Conservation (phyloP, 768 basidiomycete genomes). For the Phylloporus arenicola region DNA sequence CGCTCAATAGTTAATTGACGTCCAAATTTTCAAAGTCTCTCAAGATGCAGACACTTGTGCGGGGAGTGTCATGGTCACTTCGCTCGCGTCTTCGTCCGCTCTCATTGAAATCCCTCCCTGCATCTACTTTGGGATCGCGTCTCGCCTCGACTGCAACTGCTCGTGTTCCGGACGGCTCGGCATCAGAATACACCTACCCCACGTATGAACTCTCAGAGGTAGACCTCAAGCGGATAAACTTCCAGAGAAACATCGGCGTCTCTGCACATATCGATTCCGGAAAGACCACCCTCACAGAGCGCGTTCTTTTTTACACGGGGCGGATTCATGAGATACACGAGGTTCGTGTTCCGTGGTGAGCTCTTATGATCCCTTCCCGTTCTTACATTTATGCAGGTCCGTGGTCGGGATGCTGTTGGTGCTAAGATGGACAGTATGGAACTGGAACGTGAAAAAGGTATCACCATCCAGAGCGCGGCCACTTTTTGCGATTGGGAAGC, state of each 20-base stretch:
- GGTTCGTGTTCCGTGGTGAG: conserved; percentile 41
- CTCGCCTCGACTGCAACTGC: conserved; percentile 43
- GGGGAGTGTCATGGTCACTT: conserved; percentile 23
- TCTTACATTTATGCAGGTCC: conserved; percentile 46
- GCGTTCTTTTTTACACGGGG: conserved; percentile 93
- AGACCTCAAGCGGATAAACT: conserved; percentile 60
- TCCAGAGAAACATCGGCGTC: conserved; percentile 94
- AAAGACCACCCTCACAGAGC: conserved; percentile 96
- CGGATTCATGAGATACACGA: conserved; percentile 95
- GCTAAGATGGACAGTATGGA: conserved; percentile 99
- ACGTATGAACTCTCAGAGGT: conserved; percentile 50
- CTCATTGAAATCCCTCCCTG: not conserved
- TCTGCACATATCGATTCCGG: conserved; percentile 95
- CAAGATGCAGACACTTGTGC: conserved; percentile 25
- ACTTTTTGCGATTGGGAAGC: conserved; percentile 97
- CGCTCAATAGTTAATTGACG: conserved; percentile 1
- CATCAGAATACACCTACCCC: conserved; percentile 26
- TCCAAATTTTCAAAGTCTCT: conserved; percentile 9
- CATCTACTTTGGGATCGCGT: conserved; percentile 23
- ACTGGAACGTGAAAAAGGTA: conserved; percentile 96
- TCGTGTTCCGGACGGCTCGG: not conserved
- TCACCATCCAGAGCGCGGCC: conserved; percentile 98
- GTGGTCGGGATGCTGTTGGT: conserved; percentile 91
- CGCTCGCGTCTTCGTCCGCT: conserved; percentile 10
- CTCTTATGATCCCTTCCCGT: not conserved